phyloP scores from a whole-genome alignment of 2,329 filamentous ascomycete genomes.

The Talaromyces islandicus region DNA sequence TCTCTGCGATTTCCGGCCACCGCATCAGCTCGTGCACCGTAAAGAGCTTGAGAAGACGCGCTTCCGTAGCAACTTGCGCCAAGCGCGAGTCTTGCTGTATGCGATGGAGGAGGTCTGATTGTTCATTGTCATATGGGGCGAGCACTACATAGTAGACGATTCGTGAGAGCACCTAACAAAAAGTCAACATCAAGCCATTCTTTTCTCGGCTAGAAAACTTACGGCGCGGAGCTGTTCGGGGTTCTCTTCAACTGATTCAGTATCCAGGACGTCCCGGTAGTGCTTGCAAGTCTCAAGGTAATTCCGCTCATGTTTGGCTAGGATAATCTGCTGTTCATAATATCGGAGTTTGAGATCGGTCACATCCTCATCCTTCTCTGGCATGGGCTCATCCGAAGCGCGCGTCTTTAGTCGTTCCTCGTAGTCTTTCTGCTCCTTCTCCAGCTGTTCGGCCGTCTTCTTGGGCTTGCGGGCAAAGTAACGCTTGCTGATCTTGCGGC shows the following conservation, averaged over 20 bases:
- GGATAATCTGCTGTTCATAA: conserved; percentile 93
- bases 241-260: conserved; percentile 89
- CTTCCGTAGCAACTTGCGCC: conserved; percentile 68
- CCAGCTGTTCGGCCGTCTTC: conserved; percentile 81
- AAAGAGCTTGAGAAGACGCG: conserved; percentile 85
- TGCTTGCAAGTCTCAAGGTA: conserved; percentile 98
- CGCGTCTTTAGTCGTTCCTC: conserved; percentile 70
- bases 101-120: conserved; percentile 92
- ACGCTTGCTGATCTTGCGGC: conserved; percentile 91
- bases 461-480: conserved; percentile 88
- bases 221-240: conserved; percentile 78
- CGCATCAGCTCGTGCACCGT: conserved; percentile 96
- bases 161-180: conserved; percentile 74
- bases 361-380: conserved; percentile 78
- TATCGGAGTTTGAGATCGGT: conserved; percentile 93
- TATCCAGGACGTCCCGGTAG: conserved; percentile 94
- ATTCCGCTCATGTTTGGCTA: conserved; percentile 95
- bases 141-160: conserved; percentile 98
- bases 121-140: conserved; percentile 95
- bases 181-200: neutral
- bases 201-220: conserved; percentile 35
- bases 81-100: conserved; percentile 82
- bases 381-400: conserved; percentile 68
- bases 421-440: conserved; percentile 82
- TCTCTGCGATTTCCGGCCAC: conserved; percentile 87